Percentiles rank a stretch among this genome's conserved stretches.
Evolutionary conservation across 176 grass and related monocot genomes (phyloP).

Genomic region (Elaeis guineensis): DNA sequence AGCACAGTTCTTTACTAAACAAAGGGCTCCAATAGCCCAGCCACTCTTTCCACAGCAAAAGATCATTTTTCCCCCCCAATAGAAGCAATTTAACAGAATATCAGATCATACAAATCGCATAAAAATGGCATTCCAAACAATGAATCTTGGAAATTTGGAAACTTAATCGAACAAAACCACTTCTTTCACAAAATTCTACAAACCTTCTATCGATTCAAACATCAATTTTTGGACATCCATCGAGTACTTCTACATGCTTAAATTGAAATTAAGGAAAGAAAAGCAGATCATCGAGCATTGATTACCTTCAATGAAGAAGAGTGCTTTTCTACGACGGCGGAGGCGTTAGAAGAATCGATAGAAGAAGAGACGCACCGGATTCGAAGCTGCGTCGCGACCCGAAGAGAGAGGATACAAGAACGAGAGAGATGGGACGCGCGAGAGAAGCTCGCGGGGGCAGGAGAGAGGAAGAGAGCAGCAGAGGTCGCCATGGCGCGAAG

Average conservation of each 20-base stretch:
- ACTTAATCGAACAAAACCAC: no score
- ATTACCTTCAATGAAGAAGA: constrained; percentile 59
- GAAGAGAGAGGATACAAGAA: constrained; percentile 1
- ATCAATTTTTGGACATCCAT: neutral
- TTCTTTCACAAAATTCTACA: no score
- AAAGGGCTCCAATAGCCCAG: no score
- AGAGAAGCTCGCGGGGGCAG: constrained; percentile 14
- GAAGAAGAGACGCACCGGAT: constrained; percentile 60
- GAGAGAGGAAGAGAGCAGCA: constrained; percentile 21
- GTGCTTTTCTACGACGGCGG: constrained; percentile 14
- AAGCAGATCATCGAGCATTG: neutral
- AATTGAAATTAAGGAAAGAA: neutral
- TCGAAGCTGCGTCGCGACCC: constrained; percentile 24
- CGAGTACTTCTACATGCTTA: neutral
- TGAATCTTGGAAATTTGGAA: no score
- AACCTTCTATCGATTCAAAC: no score
- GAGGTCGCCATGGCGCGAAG: constrained; percentile 25
- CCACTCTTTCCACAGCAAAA: no score
- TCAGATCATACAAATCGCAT: no score
- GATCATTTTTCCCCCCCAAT: no score
- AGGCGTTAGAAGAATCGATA: constrained; percentile 9
- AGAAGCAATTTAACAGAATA: no score
- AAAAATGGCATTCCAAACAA: no score
- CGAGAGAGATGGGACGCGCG: constrained; percentile 7
- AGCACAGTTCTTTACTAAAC: no score